These are phyloP conservation scores for Henckelia pumila DNA, from an alignment of 257 asterid species.

Conservation along the genomic window DNA sequence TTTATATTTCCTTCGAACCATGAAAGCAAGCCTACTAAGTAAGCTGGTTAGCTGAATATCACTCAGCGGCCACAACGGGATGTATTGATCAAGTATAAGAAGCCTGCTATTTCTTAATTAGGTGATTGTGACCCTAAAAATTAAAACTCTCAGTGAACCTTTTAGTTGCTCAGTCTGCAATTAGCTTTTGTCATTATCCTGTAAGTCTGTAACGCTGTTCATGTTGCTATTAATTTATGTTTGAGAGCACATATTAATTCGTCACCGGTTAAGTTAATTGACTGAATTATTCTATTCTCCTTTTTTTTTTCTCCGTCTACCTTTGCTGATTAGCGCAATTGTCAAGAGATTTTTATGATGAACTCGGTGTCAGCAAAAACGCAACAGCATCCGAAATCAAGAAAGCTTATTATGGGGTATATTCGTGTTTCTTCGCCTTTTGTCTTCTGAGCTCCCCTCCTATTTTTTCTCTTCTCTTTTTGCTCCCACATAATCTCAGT, in stretches of 20 bases:
- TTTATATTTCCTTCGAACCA: background rate
- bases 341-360: conserved; percentile 69
- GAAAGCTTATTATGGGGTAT: conserved; percentile 80
- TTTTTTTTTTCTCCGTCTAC: background rate
- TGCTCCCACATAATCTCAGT: background rate
- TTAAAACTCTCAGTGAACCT: background rate
- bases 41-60: background rate
- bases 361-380: conserved; percentile 66
- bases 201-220: too few species aligned
- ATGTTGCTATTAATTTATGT: background rate
- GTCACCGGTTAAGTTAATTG: background rate
- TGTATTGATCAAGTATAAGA: background rate
- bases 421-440: conserved; percentile 6
- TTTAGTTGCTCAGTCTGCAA: background rate
- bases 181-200: background rate
- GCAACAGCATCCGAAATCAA: conserved; percentile 86
- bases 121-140: background rate
- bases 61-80: background rate
- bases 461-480: conserved; percentile 9
- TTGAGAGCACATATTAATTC: background rate
- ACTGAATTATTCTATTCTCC: background rate
- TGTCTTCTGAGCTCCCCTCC: background rate
- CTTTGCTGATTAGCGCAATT: conserved; percentile 38
- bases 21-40: background rate
- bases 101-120: conserved; percentile 8